Evolutionary conservation across 139 green algal species (phyloP).

Genomic region (Picochlorum sp.): DNA sequence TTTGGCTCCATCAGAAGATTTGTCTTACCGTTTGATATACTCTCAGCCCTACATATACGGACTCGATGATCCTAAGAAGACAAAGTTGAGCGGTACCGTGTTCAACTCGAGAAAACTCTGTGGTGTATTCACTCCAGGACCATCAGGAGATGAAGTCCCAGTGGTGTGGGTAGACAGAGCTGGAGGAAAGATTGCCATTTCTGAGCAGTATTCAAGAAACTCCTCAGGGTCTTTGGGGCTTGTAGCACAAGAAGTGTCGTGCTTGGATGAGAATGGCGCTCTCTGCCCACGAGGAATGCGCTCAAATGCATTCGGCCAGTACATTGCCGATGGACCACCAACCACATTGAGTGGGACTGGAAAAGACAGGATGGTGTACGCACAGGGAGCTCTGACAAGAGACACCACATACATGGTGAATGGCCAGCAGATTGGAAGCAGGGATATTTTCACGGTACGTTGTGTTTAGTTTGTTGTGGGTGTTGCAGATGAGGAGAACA

Average conservation of each 20-base stretch:
- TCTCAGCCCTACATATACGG: constrained; percentile 50
- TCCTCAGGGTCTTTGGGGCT: constrained; percentile 45
- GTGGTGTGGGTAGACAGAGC: constrained; percentile 86
- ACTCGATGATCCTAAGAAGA: constrained; percentile 42
- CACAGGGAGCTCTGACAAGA: constrained; percentile 56
- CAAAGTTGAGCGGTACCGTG: constrained; percentile 32
- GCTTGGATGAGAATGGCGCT: constrained; percentile 48
- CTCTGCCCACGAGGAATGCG: constrained; percentile 28
- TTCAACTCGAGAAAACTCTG: constrained; percentile 58
- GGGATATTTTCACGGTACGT: constrained; percentile 57
- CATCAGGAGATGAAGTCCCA: constrained; percentile 70
- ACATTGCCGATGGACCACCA: constrained; percentile 65
- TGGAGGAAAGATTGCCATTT: constrained; percentile 67
- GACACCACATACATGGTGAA: constrained; percentile 77
- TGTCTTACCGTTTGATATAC: constrained; percentile 66
- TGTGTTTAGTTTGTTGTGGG: not conserved
- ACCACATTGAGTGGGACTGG: constrained; percentile 76
- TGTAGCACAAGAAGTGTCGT: constrained; percentile 67
- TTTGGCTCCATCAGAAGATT: constrained; percentile 55
- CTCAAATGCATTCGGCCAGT: constrained; percentile 19
- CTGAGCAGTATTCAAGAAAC: constrained; percentile 45
- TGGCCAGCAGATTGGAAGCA: constrained; percentile 51
- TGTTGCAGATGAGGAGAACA: not conserved
- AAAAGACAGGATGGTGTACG: constrained; percentile 53
- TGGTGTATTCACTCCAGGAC: constrained; percentile 28